phyloP scores from a whole-genome alignment of 441 rosid species.

The Jatropha multifida region DNA sequence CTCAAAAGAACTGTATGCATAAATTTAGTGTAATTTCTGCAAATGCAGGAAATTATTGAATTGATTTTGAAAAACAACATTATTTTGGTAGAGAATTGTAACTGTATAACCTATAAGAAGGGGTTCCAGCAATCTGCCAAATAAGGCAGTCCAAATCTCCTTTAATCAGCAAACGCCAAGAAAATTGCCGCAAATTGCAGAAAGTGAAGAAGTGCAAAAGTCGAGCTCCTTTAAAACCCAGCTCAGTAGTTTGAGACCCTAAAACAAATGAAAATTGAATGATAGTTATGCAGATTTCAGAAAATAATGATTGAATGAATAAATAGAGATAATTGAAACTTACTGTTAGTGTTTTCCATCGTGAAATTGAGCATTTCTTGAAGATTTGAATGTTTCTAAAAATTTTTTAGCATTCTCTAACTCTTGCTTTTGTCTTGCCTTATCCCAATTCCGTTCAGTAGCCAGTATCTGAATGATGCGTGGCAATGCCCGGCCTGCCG shows the following conservation, averaged over 20 bases:
- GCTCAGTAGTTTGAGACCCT: conserved; percentile 23
- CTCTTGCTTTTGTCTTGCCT: conserved; percentile 65
- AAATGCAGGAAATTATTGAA: background rate
- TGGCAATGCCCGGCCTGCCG: conserved; percentile 79
- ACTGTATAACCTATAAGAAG: background rate
- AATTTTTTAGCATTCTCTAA: conserved; percentile 55
- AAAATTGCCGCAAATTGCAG: background rate
- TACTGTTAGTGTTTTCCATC: conserved; percentile 71
- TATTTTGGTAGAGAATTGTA: conserved; percentile 16
- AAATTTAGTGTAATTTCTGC: background rate
- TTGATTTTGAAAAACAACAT: background rate
- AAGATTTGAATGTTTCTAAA: conserved; percentile 87
- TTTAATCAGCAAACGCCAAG: conserved; percentile 2
- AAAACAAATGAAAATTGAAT: conserved; percentile 11
- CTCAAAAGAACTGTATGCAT: background rate
- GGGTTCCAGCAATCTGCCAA: conserved; percentile 10
- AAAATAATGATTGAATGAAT: background rate
- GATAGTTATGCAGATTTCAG: background rate
- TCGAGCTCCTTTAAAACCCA: conserved; percentile 19
- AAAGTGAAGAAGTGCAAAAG: background rate
- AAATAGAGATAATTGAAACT: conserved; percentile 17
- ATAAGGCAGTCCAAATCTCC: conserved; percentile 5
- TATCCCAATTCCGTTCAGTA: conserved; percentile 74
- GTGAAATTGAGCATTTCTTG: conserved; percentile 85
- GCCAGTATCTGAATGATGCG: conserved; percentile 75